phyloP scores from a whole-genome alignment of 352 stramenopile species.

The Thalassiosira exigua region DNA sequence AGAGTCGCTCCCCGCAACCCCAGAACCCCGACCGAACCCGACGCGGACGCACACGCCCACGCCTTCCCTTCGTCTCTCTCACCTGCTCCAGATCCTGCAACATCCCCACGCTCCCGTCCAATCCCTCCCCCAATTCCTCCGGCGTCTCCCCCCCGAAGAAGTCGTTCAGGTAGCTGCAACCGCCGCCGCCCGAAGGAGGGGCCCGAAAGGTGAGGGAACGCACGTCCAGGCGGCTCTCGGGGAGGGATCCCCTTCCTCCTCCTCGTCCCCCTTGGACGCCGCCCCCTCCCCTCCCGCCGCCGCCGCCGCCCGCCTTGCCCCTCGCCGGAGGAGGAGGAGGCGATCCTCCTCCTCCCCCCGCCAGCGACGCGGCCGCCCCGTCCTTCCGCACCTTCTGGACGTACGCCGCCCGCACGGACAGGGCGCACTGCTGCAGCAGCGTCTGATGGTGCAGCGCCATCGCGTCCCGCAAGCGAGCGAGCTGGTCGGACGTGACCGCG shows the following conservation, averaged over 20 bases:
- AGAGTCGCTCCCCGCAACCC: no score
- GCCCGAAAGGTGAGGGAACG: constrained; percentile 33
- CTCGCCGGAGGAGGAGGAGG: no score
- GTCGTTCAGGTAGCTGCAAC: constrained; percentile 51
- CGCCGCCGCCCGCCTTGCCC: background rate
- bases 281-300: no score
- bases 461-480: constrained; percentile 54
- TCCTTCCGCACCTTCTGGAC: constrained; percentile 44
- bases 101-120: constrained; percentile 81
- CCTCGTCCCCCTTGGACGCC: no score
- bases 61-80: no score
- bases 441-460: constrained; percentile 80
- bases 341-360: no score
- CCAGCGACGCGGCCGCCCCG: no score
- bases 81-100: constrained; percentile 84
- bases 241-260: no score
- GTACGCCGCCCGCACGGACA: constrained; percentile 72
- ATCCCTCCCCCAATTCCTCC: constrained; percentile 77
- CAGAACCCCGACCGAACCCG: no score
- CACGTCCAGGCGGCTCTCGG: constrained; percentile 31
- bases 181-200: background rate
- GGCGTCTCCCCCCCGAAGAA: constrained; percentile 65
- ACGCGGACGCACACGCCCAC: no score
- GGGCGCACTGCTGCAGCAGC: constrained; percentile 72
- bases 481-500: constrained; percentile 57